phyloP scores from a whole-genome alignment of 2,329 filamentous ascomycete genomes.

The Rugonectria rugulosa region DNA sequence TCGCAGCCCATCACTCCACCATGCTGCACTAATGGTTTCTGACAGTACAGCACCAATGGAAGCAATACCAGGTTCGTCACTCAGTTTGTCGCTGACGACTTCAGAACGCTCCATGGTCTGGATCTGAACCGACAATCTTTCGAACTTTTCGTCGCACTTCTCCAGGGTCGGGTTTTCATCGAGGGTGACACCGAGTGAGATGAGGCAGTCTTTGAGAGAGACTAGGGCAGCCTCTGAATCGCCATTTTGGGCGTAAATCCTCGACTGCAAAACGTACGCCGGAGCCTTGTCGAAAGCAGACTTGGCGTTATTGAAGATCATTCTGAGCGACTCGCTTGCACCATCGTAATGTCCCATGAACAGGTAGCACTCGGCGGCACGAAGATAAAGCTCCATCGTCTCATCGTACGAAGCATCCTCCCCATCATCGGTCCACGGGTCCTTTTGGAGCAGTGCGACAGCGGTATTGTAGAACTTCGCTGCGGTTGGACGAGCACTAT shows the following conservation, averaged over 20 bases:
- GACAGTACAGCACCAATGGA: conserved; percentile 74
- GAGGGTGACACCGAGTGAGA: conserved; percentile 72
- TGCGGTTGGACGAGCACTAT: conserved; percentile 82
- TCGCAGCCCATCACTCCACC: conserved; percentile 75
- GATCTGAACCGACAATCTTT: conserved; percentile 66
- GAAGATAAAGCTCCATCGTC: conserved; percentile 79
- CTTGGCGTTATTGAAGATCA: conserved; percentile 74
- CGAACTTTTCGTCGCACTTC: conserved; percentile 79
- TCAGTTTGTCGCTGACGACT: conserved; percentile 52
- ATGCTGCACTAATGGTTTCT: conserved; percentile 74
- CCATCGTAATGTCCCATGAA: conserved; percentile 76
- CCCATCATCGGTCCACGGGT: conserved; percentile 75
- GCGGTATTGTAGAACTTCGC: conserved; percentile 83
- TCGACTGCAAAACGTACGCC: conserved; percentile 82
- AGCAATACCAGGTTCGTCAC: conserved; percentile 61
- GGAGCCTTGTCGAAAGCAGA: conserved; percentile 81
- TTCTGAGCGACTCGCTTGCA: conserved; percentile 72
- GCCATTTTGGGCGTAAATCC: conserved; percentile 78
- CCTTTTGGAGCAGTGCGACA: conserved; percentile 77
- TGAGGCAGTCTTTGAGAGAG: conserved; percentile 74
- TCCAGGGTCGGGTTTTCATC: conserved; percentile 74
- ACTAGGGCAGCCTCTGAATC: conserved; percentile 74
- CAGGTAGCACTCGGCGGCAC: conserved; percentile 83
- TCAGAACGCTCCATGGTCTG: conserved; percentile 61
- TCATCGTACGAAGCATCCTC: conserved; percentile 86